These are phyloP conservation scores for Brassica juncea DNA, from an alignment of 345 rosid genomes.

Conservation along the genomic window DNA sequence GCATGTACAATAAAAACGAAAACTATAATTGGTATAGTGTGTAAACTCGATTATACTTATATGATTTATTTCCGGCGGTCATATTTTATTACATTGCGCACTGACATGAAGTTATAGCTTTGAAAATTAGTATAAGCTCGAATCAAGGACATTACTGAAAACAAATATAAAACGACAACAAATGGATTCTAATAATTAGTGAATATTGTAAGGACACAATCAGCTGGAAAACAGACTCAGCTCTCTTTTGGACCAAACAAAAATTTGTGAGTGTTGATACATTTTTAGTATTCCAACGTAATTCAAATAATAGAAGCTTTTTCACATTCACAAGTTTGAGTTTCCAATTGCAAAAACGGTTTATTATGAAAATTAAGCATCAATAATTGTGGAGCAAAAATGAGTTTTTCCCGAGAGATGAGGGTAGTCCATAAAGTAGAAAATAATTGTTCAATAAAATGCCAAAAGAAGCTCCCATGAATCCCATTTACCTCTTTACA, in stretches of 20 bases:
- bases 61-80: not conserved
- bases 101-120: not conserved
- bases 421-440: constrained; percentile 21
- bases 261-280: not conserved
- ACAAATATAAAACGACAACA: not conserved
- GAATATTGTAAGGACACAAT: not conserved
- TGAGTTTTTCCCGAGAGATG: constrained; percentile 10
- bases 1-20: not conserved
- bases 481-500: constrained; percentile 29
- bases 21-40: not conserved
- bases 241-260: not conserved
- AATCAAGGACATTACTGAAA: not conserved
- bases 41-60: not conserved
- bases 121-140: not conserved
- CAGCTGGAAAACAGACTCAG: constrained; percentile 13
- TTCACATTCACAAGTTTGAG: not conserved
- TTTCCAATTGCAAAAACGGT: not conserved
- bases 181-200: not conserved
- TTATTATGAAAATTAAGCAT: not conserved
- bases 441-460: constrained; percentile 26
- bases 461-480: constrained; percentile 26
- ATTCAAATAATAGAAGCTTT: not conserved
- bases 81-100: not conserved
- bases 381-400: not conserved
- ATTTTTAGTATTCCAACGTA: not conserved